phyloP scores from a whole-genome alignment of 768 basidiomycete genomes.

The Candolleomyces aberdarensis region DNA sequence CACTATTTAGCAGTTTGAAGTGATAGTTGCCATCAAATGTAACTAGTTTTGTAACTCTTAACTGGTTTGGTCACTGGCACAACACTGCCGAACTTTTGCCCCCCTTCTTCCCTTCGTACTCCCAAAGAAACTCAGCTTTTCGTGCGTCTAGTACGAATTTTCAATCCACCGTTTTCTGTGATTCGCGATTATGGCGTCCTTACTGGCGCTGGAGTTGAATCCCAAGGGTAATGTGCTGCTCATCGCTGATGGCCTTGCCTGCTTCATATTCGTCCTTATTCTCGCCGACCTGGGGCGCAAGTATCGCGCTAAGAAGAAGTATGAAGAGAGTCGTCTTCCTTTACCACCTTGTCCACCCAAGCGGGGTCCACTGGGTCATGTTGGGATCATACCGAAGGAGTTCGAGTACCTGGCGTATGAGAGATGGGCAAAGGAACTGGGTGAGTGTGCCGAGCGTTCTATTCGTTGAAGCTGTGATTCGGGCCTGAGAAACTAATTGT shows the following conservation, averaged over 20 bases:
- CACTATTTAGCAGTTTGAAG: no score
- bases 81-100: no score
- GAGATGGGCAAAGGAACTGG: neutral
- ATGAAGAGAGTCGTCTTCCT: neutral
- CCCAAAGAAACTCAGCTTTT: no score
- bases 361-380: neutral
- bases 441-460: neutral
- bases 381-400: neutral
- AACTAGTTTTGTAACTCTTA: no score
- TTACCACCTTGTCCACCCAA: neutral
- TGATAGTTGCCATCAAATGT: no score
- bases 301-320: neutral
- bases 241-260: neutral
- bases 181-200: neutral
- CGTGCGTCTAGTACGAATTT: no score
- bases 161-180: no score
- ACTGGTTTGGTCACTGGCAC: no score
- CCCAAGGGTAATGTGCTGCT: neutral
- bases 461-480: neutral
- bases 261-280: neutral
- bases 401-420: neutral
- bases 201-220: neutral
- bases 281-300: neutral
- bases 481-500: neutral
- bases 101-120: no score